These are phyloP conservation scores for Harrya chromipes DNA, from an alignment of 768 basidiomycete species.

Conservation along the genomic window DNA sequence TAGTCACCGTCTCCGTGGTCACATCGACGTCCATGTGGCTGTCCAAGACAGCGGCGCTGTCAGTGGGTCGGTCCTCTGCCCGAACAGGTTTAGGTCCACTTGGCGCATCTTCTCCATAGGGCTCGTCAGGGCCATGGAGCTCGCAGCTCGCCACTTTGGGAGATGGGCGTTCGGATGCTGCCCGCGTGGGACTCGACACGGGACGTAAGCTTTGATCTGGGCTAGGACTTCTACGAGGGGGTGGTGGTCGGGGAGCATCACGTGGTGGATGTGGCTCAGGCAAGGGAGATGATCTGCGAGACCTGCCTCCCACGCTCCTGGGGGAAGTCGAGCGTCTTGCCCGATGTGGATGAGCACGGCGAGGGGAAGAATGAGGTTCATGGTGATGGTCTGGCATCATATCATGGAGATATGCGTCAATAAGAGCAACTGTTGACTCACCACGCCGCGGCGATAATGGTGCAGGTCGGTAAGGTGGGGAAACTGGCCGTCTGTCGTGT, in stretches of 20 bases:
- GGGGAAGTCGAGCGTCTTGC: conserved; percentile 24
- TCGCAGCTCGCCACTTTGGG: not conserved
- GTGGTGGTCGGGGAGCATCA: conserved; percentile 9
- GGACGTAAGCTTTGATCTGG: conserved; percentile 7
- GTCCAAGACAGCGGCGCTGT: not conserved
- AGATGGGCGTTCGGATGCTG: conserved; percentile 2
- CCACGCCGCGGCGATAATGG: conserved; percentile 26
- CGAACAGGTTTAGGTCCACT: not conserved
- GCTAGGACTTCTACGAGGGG: conserved; percentile 15
- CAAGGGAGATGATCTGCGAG: conserved; percentile 20
- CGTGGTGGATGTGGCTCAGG: conserved; percentile 12
- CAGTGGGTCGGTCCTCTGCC: conserved; percentile 3
- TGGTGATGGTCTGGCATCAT: conserved; percentile 13
- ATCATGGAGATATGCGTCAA: not conserved
- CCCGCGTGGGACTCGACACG: conserved; percentile 10
- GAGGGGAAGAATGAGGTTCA: conserved; percentile 9
- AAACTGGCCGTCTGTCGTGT: conserved; percentile 16
- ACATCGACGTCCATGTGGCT: conserved; percentile 7
- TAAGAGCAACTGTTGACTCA: conserved; percentile 7
- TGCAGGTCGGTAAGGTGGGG: conserved; percentile 19
- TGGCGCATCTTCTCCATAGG: not conserved
- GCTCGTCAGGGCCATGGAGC: not conserved
- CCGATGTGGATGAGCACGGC: conserved; percentile 18
- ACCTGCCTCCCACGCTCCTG: conserved; percentile 19
- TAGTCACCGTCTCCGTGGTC: conserved; percentile 1